Evolutionary conservation across 257 asterid genomes (phyloP), one percentile per base, ranked within the genome.

Genomic region (Rehmannia glutinosa): DNA sequence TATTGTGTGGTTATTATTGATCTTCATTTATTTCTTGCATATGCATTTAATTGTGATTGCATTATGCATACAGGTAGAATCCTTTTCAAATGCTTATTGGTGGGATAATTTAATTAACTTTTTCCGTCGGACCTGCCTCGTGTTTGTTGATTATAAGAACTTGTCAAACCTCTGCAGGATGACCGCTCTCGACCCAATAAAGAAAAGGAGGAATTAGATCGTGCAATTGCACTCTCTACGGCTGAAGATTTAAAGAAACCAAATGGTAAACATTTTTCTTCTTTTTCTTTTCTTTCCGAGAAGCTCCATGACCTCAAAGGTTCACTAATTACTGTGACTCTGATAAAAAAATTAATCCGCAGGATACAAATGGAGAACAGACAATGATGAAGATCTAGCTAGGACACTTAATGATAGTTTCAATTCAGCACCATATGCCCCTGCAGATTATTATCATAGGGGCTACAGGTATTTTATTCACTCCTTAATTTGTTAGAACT

Each of bases 121-220:
- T n/a, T n/a, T n/a, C n/a, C n/a, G n/a, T n/a, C n/a, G n/a, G n/a
- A n/a, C n/a, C n/a, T n/a, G n/a, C n/a, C n/a, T n/a, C n/a, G n/a
- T n/a, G n/a, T n/a, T n/a, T n/a, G n/a, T n/a, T n/a, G n/a, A n/a
- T n/a, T n/a, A n/a, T n/a, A 38, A 15, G 54, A 13, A 35, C n/a
- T 1, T 51, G 63, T 54, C 36, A 46, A 50, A 80, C 43, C 12
- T 69, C 71, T 69, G 73, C 84, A 92, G 99, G 99, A 85, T 80
- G 99, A 83, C 64, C 85, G 80, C 13, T 30, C 95, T 53, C 80
- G 89, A 55, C 68, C 80, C 50, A 75, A 60, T 45, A 85, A 77
- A 76, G 96, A 91, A 45, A 83, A 82, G 57, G 95, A 88, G 75
- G 99, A 94, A 73, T 60, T 94, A 50, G 96, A 94, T 57, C 90